Conservation (phyloP, 106 monocot genomes). For the Gastrodia elata region DNA sequence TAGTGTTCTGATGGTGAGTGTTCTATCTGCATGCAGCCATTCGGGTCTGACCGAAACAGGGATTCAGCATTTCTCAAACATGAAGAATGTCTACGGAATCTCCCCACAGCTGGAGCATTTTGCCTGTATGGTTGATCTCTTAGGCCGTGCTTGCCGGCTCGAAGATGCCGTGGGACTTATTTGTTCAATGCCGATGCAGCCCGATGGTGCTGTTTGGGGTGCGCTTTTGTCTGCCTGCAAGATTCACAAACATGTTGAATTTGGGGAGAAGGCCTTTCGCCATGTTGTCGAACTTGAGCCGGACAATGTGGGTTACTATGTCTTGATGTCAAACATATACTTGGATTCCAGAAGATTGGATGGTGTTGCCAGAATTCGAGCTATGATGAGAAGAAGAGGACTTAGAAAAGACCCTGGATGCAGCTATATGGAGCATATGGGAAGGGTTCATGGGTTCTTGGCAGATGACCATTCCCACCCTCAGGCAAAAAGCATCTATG, state of each 20-base stretch:
- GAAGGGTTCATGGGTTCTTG: slow-evolving; percentile 58
- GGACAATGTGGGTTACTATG: slow-evolving; percentile 68
- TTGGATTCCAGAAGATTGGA: slow-evolving; percentile 37
- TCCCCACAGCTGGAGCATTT: slow-evolving; percentile 42
- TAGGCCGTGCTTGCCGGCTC: slow-evolving; percentile 61
- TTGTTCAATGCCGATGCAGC: slow-evolving; percentile 33
- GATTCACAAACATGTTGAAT: slow-evolving; percentile 50
- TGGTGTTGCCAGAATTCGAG: slow-evolving; percentile 39
- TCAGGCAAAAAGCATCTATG: slow-evolving; percentile 35
- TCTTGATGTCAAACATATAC: slow-evolving; percentile 62
- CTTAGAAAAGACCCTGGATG: slow-evolving; percentile 68
- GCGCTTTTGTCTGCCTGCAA: slow-evolving; percentile 69
- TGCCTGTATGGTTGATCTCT: slow-evolving; percentile 71
- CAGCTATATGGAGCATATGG: slow-evolving; percentile 53
- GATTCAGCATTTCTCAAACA: slow-evolving; percentile 30
- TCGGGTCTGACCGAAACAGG: slow-evolving; percentile 49
- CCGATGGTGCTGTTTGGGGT: slow-evolving; percentile 81
- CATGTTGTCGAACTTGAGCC: slow-evolving; percentile 47
- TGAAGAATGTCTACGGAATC: slow-evolving; percentile 32
- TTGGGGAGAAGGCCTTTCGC: slow-evolving; percentile 50
- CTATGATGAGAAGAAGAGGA: slow-evolving; percentile 47
- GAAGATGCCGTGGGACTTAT: slow-evolving; percentile 47
- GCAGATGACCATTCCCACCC: slow-evolving; percentile 78
- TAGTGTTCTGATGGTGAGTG: slow-evolving; percentile 50
- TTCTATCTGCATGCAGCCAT: slow-evolving; percentile 71